Conservation (phyloP, 2,329 filamentous ascomycete genomes). For the Trichoderma oligosporum region DNA sequence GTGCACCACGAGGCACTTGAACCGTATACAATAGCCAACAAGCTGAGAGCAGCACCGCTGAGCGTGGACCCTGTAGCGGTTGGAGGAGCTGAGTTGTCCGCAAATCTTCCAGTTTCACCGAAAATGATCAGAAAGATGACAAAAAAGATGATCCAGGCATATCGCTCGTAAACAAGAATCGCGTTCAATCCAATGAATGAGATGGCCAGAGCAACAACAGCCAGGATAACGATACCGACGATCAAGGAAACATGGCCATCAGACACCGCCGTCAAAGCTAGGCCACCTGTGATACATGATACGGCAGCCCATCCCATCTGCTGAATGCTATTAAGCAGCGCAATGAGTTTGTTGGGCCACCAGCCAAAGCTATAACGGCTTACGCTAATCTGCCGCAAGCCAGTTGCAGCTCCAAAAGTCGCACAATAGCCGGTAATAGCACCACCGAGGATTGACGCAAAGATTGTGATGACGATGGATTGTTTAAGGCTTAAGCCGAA, state of each 20-base stretch:
- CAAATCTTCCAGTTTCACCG: constrained; percentile 41
- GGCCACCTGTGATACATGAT: constrained; percentile 49
- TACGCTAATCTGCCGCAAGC: constrained; percentile 50
- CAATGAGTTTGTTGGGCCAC: constrained; percentile 49
- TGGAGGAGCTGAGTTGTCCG: constrained; percentile 37
- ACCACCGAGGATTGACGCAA: constrained; percentile 40
- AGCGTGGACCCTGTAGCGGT: constrained; percentile 34
- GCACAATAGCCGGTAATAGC: constrained; percentile 43
- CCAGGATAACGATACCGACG: constrained; percentile 52
- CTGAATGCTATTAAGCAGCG: constrained; percentile 37
- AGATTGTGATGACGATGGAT: constrained; percentile 43
- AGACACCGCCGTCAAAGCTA: constrained; percentile 45
- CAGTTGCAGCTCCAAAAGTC: constrained; percentile 47
- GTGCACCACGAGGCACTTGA: constrained; percentile 47
- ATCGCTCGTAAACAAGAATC: constrained; percentile 48
- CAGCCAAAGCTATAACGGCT: constrained; percentile 48
- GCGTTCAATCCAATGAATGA: constrained; percentile 50
- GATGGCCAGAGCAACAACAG: constrained; percentile 46
- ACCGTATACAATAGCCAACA: constrained; percentile 46
- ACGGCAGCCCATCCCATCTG: constrained; percentile 51
- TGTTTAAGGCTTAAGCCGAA: constrained; percentile 45
- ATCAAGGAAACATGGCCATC: constrained; percentile 43
- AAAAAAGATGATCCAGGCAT: constrained; percentile 47
- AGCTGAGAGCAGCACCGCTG: constrained; percentile 39
- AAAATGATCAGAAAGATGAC: constrained; percentile 49